Evolutionary conservation across 192 early-diverging fungal species (phyloP).

Genomic region (Coemansia nantahalensis): DNA sequence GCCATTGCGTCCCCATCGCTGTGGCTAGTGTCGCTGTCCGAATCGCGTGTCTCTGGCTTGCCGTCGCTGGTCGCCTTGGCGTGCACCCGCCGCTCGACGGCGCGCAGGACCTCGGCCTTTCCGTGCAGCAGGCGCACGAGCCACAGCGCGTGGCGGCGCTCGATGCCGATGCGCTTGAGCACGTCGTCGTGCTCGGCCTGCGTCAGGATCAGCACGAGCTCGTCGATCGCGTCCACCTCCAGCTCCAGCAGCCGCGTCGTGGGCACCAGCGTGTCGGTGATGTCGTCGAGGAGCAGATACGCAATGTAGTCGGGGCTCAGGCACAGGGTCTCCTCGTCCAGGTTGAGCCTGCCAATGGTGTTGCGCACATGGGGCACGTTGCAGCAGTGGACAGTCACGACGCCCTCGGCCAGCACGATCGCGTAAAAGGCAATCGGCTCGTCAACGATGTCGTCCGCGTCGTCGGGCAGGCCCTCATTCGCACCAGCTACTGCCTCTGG

Average conservation of each 20-base stretch:
- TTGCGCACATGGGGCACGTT: slow-evolving; percentile 42
- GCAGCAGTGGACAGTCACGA: slow-evolving; percentile 40
- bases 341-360: slow-evolving; percentile 58
- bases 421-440: slow-evolving; percentile 46
- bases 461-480: too few species aligned
- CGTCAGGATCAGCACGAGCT: slow-evolving; percentile 85
- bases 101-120: slow-evolving; percentile 75
- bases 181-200: slow-evolving; percentile 82
- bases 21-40: not conserved
- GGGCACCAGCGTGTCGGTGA: slow-evolving; percentile 91
- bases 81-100: slow-evolving; percentile 57
- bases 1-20: not conserved
- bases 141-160: slow-evolving; percentile 66
- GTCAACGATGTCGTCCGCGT: slow-evolving; percentile 25
- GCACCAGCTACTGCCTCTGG: too few species aligned
- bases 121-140: slow-evolving; percentile 66
- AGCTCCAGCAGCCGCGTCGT: slow-evolving; percentile 83
- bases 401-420: slow-evolving; percentile 35
- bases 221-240: slow-evolving; percentile 95
- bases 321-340: slow-evolving; percentile 29
- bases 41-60: not conserved
- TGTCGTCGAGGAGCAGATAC: slow-evolving; percentile 92
- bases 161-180: slow-evolving; percentile 71
- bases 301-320: slow-evolving; percentile 79
- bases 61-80: slow-evolving; percentile 4